phyloP scores from a whole-genome alignment of 139 green algal species.

The Bryopsis sp. region DNA sequence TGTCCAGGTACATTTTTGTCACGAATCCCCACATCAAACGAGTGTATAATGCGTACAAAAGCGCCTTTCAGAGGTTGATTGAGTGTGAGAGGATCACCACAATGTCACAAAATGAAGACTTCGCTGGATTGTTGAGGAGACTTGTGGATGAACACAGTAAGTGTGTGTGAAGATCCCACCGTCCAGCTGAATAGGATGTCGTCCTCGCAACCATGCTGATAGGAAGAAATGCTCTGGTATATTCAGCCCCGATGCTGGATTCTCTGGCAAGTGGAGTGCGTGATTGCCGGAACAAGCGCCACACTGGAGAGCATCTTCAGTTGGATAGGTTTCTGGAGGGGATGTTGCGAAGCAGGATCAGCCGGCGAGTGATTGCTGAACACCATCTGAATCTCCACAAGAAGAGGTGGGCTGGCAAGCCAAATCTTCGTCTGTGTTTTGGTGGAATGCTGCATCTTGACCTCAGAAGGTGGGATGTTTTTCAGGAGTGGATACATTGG shows the following conservation, averaged over 20 bases:
- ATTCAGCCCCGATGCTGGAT: slow-evolving; percentile 72
- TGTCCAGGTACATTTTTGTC: slow-evolving; percentile 64
- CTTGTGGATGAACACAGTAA: slow-evolving; percentile 77
- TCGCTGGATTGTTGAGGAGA: slow-evolving; percentile 58
- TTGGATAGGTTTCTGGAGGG: slow-evolving; percentile 71
- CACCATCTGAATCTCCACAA: slow-evolving; percentile 75
- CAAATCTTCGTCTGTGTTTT: too few relatives aligned
- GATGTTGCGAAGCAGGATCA: slow-evolving; percentile 70
- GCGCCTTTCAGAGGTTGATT: slow-evolving; percentile 54
- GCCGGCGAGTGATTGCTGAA: slow-evolving; percentile 76
- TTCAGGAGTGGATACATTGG: neutral
- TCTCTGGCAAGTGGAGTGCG: slow-evolving; percentile 63
- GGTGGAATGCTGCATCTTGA: too few relatives aligned
- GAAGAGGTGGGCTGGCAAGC: slow-evolving; percentile 14
- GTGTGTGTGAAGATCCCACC: neutral
- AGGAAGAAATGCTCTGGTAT: too few relatives aligned
- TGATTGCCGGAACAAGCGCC: slow-evolving; percentile 68
- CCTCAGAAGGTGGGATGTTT: too few relatives aligned
- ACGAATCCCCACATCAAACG: slow-evolving; percentile 83
- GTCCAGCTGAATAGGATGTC: neutral
- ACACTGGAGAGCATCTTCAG: slow-evolving; percentile 34
- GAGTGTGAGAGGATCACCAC: slow-evolving; percentile 31
- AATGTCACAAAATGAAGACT: slow-evolving; percentile 56
- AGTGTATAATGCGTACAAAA: slow-evolving; percentile 73
- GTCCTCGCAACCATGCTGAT: too few relatives aligned